Conservation (phyloP, 2,329 filamentous ascomycete genomes). For the Monilinia laxa region DNA sequence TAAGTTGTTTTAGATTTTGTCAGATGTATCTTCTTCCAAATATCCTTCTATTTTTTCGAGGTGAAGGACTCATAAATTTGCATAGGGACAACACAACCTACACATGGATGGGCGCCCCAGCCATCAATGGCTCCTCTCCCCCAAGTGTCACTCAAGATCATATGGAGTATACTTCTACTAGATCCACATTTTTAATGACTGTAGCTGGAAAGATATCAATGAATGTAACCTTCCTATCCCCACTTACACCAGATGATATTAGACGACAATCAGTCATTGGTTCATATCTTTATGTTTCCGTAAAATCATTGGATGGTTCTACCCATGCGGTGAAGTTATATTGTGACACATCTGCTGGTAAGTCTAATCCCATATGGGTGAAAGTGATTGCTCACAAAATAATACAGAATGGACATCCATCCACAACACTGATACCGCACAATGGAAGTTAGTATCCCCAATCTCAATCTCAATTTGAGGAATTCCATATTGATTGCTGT, state of each 20-base stretch:
- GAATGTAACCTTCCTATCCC: constrained; percentile 69
- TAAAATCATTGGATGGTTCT: constrained; percentile 60
- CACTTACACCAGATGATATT: constrained; percentile 67
- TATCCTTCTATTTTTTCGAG: no score
- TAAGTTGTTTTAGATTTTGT: not conserved
- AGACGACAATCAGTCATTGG: constrained; percentile 67
- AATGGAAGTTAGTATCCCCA: constrained; percentile 64
- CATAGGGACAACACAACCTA: constrained; percentile 55
- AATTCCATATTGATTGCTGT: constrained; percentile 48
- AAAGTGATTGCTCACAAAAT: not conserved
- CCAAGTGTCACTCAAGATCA: constrained; percentile 58
- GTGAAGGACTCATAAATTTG: not conserved
- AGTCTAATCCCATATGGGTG: constrained; percentile 32
- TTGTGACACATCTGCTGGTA: constrained; percentile 68
- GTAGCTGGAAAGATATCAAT: constrained; percentile 61
- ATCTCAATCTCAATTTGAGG: constrained; percentile 52
- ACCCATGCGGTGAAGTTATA: constrained; percentile 69
- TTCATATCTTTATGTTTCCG: constrained; percentile 66
- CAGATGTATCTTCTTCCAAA: not conserved
- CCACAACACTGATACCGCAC: constrained; percentile 52
- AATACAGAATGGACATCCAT: constrained; percentile 67
- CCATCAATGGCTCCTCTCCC: constrained; percentile 43
- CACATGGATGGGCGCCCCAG: constrained; percentile 66
- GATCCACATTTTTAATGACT: constrained; percentile 67
- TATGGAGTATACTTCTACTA: constrained; percentile 70